Conservation (phyloP, 129 eudicot genomes). For the Lonicera japonica region DNA sequence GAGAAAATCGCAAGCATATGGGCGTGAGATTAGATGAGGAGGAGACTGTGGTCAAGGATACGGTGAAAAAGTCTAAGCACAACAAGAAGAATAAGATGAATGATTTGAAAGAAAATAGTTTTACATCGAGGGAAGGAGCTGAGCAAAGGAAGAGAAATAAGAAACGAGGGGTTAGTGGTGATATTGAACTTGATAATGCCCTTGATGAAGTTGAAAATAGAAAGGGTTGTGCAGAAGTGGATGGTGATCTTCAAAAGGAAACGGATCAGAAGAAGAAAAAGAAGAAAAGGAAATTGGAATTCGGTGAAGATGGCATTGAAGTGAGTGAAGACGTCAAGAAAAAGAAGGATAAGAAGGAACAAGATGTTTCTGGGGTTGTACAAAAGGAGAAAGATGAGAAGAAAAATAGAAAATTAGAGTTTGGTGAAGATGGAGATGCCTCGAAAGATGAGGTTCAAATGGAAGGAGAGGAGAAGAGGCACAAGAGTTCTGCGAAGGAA, state of each 20-base stretch:
- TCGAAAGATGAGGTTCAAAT: not conserved
- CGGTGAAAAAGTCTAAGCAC: constrained; percentile 9
- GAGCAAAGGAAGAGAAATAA: constrained; percentile 9
- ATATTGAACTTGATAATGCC: not conserved
- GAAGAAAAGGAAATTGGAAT: constrained; percentile 16
- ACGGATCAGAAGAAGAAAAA: constrained; percentile 6
- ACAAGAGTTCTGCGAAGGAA: not conserved
- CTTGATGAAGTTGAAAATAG: not conserved
- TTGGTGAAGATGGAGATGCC: not conserved
- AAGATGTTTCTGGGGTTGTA: too few species aligned
- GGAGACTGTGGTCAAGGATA: not conserved
- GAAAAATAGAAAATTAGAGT: constrained; percentile 1
- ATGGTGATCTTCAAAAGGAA: constrained; percentile 11
- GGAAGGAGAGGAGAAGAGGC: not conserved
- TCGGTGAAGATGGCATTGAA: not conserved
- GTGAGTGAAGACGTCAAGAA: not conserved
- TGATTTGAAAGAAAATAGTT: not conserved
- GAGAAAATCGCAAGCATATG: not conserved
- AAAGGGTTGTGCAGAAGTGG: constrained; percentile 2
- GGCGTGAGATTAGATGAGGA: constrained; percentile 5
- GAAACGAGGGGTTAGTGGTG: not conserved
- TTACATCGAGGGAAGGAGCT: constrained; percentile 2
- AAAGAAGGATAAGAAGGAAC: constrained; percentile 1
- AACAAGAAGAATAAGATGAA: constrained; percentile 4
- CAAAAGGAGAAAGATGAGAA: too few species aligned